Conservation (phyloP, 192 early-diverging fungal species). For the Coemansia sp. region DNA sequence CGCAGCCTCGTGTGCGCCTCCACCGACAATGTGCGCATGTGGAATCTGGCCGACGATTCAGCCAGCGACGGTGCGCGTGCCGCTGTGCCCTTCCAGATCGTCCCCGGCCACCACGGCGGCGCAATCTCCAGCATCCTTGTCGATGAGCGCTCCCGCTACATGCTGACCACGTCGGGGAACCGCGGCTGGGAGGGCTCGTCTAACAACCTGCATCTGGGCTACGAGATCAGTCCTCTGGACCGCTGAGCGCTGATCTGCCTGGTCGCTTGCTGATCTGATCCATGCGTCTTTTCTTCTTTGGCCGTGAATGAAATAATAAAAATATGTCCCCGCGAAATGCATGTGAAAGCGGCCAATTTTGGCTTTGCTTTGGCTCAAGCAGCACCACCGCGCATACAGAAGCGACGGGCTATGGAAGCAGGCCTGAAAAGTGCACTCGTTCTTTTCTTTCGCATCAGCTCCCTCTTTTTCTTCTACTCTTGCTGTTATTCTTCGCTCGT, state of each 20-base stretch:
- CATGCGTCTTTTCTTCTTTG: too few relatives aligned
- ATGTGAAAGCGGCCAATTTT: too few relatives aligned
- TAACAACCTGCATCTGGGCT: conserved; percentile 83
- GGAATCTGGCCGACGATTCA: conserved; percentile 69
- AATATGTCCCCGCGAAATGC: too few relatives aligned
- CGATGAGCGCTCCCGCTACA: conserved; percentile 71
- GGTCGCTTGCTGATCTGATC: too few relatives aligned
- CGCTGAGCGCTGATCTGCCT: not conserved
- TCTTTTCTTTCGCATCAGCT: too few relatives aligned
- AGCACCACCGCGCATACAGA: too few relatives aligned
- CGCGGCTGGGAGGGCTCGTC: conserved; percentile 94
- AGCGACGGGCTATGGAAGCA: too few relatives aligned
- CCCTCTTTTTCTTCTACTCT: too few relatives aligned
- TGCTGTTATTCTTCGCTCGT: too few relatives aligned
- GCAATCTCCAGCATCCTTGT: conserved; percentile 67
- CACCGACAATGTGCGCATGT: conserved; percentile 88
- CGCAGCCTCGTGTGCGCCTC: conserved; percentile 87
- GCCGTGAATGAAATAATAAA: too few relatives aligned
- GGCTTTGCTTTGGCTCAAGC: too few relatives aligned
- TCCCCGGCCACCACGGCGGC: conserved; percentile 93
- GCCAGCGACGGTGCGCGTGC: conserved; percentile 39
- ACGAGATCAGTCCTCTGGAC: conserved; percentile 67
- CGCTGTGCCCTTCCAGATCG: conserved; percentile 82
- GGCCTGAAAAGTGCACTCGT: too few relatives aligned
- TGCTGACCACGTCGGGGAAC: conserved; percentile 91